Evolutionary conservation across 148 eudicot genomes (phyloP).

Genomic region (Silene latifolia): DNA sequence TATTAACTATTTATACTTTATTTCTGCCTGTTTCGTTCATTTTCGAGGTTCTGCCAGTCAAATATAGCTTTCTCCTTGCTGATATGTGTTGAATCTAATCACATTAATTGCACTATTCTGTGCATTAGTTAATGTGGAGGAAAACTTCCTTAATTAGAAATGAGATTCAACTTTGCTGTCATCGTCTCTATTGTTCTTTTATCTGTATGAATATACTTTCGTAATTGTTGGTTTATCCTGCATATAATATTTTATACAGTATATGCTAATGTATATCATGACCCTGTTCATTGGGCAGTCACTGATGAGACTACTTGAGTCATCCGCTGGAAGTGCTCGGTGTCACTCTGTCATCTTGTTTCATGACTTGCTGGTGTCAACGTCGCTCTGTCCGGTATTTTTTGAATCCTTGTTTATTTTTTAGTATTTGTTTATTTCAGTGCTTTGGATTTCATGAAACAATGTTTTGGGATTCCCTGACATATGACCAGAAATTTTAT

Average conservation of each 20-base stretch:
- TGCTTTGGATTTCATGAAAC: background rate
- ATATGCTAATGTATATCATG: background rate
- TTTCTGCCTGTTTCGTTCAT: background rate
- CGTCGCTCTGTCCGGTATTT: slow-evolving; percentile 72
- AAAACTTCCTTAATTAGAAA: background rate
- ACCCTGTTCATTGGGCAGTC: slow-evolving; percentile 49
- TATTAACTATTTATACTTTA: background rate
- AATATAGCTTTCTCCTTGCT: too few relatives aligned
- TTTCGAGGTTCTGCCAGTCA: background rate
- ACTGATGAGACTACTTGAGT: slow-evolving; percentile 66
- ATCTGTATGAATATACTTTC: background rate
- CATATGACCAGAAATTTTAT: background rate
- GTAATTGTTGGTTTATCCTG: background rate
- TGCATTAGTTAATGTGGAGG: too few relatives aligned
- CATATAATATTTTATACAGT: background rate
- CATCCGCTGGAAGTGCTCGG: slow-evolving; percentile 53
- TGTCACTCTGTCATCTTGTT: slow-evolving; percentile 83
- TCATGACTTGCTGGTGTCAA: slow-evolving; percentile 89
- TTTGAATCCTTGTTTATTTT: background rate
- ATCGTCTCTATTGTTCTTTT: background rate
- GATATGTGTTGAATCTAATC: background rate
- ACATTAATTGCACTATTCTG: background rate
- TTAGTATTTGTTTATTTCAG: background rate
- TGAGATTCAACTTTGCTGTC: background rate
- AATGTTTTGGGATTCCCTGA: background rate